These are phyloP conservation scores for Fusarium subglutinans DNA, from an alignment of 2,329 filamentous ascomycete genomes.

Conservation along the genomic window DNA sequence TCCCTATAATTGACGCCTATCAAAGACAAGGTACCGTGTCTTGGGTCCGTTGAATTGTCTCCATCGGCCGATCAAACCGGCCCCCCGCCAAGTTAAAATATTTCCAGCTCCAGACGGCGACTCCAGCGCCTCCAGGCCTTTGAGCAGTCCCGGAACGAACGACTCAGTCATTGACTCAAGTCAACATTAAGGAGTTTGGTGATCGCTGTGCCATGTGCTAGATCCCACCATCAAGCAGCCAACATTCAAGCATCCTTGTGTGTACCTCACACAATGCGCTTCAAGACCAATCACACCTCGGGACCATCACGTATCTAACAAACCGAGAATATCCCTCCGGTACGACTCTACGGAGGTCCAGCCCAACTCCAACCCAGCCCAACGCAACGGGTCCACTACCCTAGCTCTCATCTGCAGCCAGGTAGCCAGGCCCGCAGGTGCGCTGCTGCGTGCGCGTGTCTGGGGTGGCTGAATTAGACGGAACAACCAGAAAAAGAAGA, in stretches of 20 bases:
- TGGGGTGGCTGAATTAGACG: conserved; percentile 41
- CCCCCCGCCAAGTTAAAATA: conserved; percentile 28
- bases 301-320: conserved; percentile 11
- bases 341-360: conserved; percentile 12
- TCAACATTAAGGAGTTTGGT: conserved; percentile 1
- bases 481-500: conserved; percentile 19
- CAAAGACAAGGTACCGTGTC: not conserved
- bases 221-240: not conserved
- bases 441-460: conserved; percentile 1
- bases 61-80: conserved; percentile 41
- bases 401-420: conserved; percentile 22
- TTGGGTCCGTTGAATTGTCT: conserved; percentile 7
- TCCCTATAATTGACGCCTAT: not conserved
- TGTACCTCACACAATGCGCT: not conserved
- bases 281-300: conserved; percentile 18
- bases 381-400: conserved; percentile 31
- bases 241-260: not conserved
- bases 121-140: conserved; percentile 19
- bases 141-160: not conserved
- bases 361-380: conserved; percentile 24
- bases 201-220: not conserved
- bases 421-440: conserved; percentile 22
- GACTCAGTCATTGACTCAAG: conserved; percentile 11
- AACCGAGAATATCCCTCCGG: conserved; percentile 1
- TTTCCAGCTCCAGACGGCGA: conserved; percentile 24